Evolutionary conservation across 495 filamentous ascomycete species (phyloP), one percentile per base, ranked within the genome.

Genomic region (Cairneyella variabilis): DNA sequence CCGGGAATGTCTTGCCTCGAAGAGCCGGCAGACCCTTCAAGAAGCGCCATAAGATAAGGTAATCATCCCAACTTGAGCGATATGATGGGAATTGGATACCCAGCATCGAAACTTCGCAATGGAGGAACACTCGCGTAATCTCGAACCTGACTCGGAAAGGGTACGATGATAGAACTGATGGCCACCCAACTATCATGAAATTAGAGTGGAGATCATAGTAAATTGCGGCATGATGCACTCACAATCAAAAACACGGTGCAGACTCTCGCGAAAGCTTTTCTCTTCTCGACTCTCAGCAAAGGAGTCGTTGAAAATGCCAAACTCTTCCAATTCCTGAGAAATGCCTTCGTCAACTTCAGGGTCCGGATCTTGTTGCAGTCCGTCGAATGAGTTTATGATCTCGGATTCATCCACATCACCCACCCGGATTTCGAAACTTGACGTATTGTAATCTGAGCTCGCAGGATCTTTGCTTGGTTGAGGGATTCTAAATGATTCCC

Each of bases 71-170:
- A 0, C 37, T 3, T 3, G 20, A 12, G 3, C 28, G 17, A 5
- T n/a, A n/a, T n/a, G 18, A n/a, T 22, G 60, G 41, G 44, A 52
- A 22, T 20, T 46, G 17, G 22, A 57, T 22, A 2, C 38, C 26
- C 9, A 18, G 4, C 11, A 63, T 23, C 4, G 56, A 28, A 17
- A 52, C 57, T 7, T 27, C 49, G 10, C 53, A 26, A 38, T 60
- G 40, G 1, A 60, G 36, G 28, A 40, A 63, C 3, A 63, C 54
- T 36, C 60, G 41, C 1, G 49, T 52, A 45, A 60, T 52, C 28
- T 63, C 60, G 22, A 60, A 63, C 9, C 34, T 34, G 2, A 51
- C 44, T 17, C 25, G 37, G 2, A 57, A 30, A 43, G 56, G 46
- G 11, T 38, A 26, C 6, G 18, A 21, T 2, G 8, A n/a, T n/a